Percentiles rank a stretch among this genome's conserved stretches.
Evolutionary conservation across 2,329 filamentous ascomycete genomes (phyloP).

Genomic region (Aspergillus pseudonomiae): DNA sequence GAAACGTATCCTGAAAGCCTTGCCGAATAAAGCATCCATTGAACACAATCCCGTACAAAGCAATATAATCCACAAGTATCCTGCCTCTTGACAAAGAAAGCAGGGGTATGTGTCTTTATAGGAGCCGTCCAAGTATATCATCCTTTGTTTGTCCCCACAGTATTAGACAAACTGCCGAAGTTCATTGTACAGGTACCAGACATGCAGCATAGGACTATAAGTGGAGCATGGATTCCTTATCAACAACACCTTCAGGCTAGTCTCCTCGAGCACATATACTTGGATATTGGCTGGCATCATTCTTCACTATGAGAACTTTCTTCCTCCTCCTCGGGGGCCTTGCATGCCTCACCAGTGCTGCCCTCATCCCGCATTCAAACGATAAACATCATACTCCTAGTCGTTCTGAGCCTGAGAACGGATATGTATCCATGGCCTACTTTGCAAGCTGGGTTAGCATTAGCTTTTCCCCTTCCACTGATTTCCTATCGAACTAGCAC

Average conservation of each 20-base stretch:
- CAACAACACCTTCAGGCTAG: not conserved
- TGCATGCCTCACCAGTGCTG: not conserved
- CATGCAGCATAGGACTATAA: not conserved
- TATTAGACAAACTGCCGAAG: not conserved
- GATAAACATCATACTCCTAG: not conserved
- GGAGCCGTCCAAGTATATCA: not conserved
- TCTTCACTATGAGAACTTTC: not conserved
- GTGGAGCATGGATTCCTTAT: not conserved
- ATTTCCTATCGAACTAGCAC: not conserved
- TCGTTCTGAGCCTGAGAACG: not conserved
- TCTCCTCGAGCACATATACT: not conserved
- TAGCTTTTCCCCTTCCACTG: not conserved
- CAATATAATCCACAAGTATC: not conserved
- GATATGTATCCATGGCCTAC: conserved; percentile 45
- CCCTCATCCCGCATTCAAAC: not conserved
- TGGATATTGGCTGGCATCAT: not conserved
- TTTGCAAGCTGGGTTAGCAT: conserved; percentile 50
- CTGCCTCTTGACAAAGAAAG: not conserved
- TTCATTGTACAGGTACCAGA: not conserved
- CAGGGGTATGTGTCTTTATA: not conserved
- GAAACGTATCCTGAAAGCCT: not conserved
- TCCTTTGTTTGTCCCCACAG: not conserved
- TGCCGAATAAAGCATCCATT: not conserved
- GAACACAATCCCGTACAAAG: not conserved
- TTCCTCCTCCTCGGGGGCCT: not conserved